Conservation (phyloP, 345 rosid species). For the Aegle marmelos region DNA sequence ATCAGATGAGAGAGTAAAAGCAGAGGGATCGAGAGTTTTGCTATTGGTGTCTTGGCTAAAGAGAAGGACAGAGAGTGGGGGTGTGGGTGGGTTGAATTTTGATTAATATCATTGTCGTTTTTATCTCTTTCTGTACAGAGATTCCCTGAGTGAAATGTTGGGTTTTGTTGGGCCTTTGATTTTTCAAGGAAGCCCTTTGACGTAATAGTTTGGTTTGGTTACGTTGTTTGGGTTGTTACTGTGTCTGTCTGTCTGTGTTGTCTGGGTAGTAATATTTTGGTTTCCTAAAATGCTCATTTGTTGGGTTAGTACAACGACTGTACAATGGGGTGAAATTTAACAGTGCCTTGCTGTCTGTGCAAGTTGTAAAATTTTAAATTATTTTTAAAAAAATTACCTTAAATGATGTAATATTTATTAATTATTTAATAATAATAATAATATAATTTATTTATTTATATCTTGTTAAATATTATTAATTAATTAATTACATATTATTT, state of each 20-base stretch:
- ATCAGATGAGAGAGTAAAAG: background rate
- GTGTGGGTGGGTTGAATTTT: background rate
- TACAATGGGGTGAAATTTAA: background rate
- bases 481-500: too few relatives aligned
- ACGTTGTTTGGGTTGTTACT: background rate
- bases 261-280: background rate
- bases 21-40: background rate
- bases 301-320: background rate
- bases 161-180: background rate
- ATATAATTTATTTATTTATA: too few relatives aligned
- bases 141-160: background rate
- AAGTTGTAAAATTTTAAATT: too few relatives aligned
- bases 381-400: too few relatives aligned
- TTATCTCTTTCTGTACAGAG: background rate
- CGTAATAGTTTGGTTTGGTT: background rate
- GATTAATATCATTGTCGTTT: background rate
- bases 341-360: too few relatives aligned
- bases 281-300: background rate
- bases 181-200: too few relatives aligned
- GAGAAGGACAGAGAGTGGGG: background rate
- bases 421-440: too few relatives aligned
- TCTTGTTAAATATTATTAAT: too few relatives aligned
- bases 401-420: too few relatives aligned
- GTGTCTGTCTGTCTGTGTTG: too few relatives aligned
- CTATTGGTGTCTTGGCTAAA: background rate